phyloP scores from a whole-genome alignment of 257 asterid species.

The Haberlea rhodopensis region DNA sequence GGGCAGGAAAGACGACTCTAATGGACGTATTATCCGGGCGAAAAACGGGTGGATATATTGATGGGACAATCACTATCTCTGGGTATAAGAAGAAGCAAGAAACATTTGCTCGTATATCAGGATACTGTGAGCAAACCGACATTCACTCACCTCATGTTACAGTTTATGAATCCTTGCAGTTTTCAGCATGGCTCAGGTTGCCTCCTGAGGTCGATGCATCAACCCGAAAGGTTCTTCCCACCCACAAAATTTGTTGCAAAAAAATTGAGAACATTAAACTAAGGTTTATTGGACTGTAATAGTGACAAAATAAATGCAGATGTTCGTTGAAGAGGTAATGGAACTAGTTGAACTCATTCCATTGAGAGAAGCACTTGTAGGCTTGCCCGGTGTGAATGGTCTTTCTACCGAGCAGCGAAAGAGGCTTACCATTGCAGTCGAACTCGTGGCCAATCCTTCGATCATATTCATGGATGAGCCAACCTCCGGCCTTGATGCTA shows the following conservation, averaged over 20 bases:
- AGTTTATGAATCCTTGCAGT: constrained; percentile 60
- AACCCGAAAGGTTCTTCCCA: constrained; percentile 44
- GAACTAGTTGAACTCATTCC: constrained; percentile 75
- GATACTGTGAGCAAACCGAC: constrained; percentile 85
- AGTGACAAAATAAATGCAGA: constrained; percentile 37
- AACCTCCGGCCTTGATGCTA: constrained; percentile 84
- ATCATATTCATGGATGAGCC: constrained; percentile 92
- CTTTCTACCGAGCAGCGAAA: constrained; percentile 87
- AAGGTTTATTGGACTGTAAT: constrained; percentile 6
- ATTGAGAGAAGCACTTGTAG: constrained; percentile 68
- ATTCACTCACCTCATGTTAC: constrained; percentile 83
- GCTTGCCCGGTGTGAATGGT: constrained; percentile 82
- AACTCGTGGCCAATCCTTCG: constrained; percentile 82
- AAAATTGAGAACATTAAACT: not conserved
- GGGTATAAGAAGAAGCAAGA: constrained; percentile 73
- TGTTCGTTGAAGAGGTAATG: constrained; percentile 91
- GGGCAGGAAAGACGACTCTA: constrained; percentile 80
- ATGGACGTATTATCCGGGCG: constrained; percentile 87
- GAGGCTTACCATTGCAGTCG: constrained; percentile 83
- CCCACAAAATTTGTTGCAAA: not conserved
- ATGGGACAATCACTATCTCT: constrained; percentile 63
- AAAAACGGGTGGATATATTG: constrained; percentile 72
- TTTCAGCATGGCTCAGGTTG: constrained; percentile 74
- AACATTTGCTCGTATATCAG: constrained; percentile 75
- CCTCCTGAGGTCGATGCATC: constrained; percentile 59